Base-by-base conservation (phyloP, 805 yeast species). In the Lipomyces sp. region DNA sequence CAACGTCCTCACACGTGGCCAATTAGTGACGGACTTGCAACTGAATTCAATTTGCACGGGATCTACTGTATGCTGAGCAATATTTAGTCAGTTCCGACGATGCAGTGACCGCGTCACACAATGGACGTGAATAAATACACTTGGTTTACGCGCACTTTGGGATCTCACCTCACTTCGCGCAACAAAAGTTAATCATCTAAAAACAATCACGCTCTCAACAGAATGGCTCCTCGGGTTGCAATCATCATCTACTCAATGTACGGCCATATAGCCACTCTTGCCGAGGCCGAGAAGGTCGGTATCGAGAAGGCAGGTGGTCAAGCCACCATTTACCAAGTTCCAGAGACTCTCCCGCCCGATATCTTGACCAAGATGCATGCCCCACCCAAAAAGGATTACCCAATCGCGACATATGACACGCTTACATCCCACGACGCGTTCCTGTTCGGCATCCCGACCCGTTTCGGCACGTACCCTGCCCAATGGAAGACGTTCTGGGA, bases 401-500 rank as follows among this genome's bases (percentile, higher is more conserved):
- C 92, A 64, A 76, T 84, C 64, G 90, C 90, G 45, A 81, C 87
- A 4, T 73, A 78, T 3, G 87, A 84, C 10, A 83, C 85, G 2
- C 81, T 91, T 72, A 77, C 78, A 33, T 79, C 83, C 66, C 89
- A 87, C 80, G 96, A 90, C 75, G 92, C 87, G 13, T 87, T 88
- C 76, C 70, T 90, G 69, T 88, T 90, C 72, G 96, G 96, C 72
- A 76, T 90, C 65, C 95, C 96, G 71, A 89, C 96, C 45, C 84
- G 96, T 78, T 90, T 75, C 76, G 96, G 96, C 72, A 84, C 81
- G 76, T 80, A 85, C 76, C 92, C 96, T 60, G 86, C 90, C 34
- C 96, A 90, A 79, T 86, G 89, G 85, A 83, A 85, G 72, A 77
- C 87, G 5, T 90, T 89, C 80, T 87, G 91, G 88, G 96, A 87